Conservation (phyloP, 495 filamentous ascomycete genomes). For the Hypoxylon rickii region DNA sequence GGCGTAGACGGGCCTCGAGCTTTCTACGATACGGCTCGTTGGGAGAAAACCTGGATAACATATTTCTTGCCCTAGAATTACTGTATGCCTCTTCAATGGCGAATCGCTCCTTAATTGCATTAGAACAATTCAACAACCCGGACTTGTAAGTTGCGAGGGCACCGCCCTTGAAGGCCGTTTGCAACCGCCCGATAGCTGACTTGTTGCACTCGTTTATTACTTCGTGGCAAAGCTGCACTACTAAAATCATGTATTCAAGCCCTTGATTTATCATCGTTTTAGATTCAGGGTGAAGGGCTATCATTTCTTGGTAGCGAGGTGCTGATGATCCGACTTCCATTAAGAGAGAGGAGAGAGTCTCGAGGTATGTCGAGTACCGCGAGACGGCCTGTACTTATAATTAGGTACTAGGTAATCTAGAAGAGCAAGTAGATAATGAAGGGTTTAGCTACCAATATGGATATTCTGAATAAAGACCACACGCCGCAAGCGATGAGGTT, state of each 20-base stretch:
- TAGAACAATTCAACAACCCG: constrained; percentile 39
- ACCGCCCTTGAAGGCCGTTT: too few relatives aligned
- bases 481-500: constrained; percentile 52
- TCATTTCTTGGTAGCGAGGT: constrained; percentile 44
- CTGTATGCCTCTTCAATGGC: constrained; percentile 36
- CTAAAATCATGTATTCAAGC: constrained; percentile 39
- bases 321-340: constrained; percentile 43
- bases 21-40: constrained; percentile 27
- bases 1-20: constrained; percentile 27
- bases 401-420: too few relatives aligned
- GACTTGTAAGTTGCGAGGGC: constrained; percentile 38
- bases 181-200: too few relatives aligned
- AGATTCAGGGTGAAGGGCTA: constrained; percentile 43
- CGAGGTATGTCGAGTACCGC: constrained; percentile 36
- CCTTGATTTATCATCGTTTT: constrained; percentile 37
- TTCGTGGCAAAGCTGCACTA: constrained; percentile 35
- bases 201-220: too few relatives aligned
- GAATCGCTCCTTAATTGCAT: constrained; percentile 43
- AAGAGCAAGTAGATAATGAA: too few relatives aligned
- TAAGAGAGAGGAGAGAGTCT: constrained; percentile 43
- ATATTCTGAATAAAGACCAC: constrained; percentile 49
- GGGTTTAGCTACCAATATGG: too few relatives aligned
- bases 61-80: constrained; percentile 27
- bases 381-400: too few relatives aligned
- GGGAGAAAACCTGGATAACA: constrained; percentile 29